phyloP scores from a whole-genome alignment of 768 basidiomycete genomes.

The Naganishia randhawae region DNA sequence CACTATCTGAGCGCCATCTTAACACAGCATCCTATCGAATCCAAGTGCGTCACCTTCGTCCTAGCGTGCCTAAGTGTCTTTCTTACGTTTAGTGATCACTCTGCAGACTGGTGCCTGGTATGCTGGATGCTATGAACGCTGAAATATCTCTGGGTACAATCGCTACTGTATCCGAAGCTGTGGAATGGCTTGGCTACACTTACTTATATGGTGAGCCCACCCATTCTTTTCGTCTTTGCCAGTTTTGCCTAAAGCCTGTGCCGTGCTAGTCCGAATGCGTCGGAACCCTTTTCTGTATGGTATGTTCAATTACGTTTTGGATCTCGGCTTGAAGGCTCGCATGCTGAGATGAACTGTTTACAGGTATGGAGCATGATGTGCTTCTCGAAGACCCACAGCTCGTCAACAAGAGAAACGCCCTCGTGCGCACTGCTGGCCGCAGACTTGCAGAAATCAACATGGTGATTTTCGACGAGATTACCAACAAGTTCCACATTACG shows the following conservation, averaged over 20 bases:
- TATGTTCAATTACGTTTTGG: slow-evolving; percentile 41
- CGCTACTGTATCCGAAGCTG: slow-evolving; percentile 74
- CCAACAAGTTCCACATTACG: slow-evolving; percentile 66
- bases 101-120: slow-evolving; percentile 68
- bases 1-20: slow-evolving; percentile 86
- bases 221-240: not conserved
- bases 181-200: slow-evolving; percentile 94
- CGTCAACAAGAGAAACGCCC: slow-evolving; percentile 63
- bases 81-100: slow-evolving; percentile 1
- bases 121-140: slow-evolving; percentile 88
- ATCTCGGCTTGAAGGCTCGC: not conserved
- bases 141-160: slow-evolving; percentile 95
- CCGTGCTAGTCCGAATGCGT: slow-evolving; percentile 69
- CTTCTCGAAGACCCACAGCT: slow-evolving; percentile 69
- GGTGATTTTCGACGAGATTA: slow-evolving; percentile 68
- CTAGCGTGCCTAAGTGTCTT: not conserved
- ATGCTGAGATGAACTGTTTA: slow-evolving; percentile 17
- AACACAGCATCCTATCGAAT: slow-evolving; percentile 94
- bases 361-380: slow-evolving; percentile 72
- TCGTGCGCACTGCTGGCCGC: slow-evolving; percentile 65
- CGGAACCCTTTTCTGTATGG: slow-evolving; percentile 86
- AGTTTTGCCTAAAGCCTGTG: not conserved
- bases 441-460: slow-evolving; percentile 69
- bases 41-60: slow-evolving; percentile 60
- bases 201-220: slow-evolving; percentile 64